Evolutionary conservation across 2,329 filamentous ascomycete species (phyloP), one percentile per base, ranked within the genome.

Genomic region (Phialophora expanda): DNA sequence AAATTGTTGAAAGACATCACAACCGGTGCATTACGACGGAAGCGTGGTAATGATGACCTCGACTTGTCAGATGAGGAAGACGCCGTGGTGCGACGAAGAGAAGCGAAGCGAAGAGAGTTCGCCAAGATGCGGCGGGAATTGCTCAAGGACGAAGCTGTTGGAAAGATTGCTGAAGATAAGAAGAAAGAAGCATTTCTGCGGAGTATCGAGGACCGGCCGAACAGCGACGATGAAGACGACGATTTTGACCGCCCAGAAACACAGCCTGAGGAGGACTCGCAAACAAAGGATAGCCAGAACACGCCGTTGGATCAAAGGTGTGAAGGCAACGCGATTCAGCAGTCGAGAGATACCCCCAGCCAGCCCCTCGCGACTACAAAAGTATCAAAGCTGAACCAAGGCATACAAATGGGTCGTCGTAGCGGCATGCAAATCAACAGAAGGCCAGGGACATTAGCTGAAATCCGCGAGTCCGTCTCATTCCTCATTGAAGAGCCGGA

Each of bases 1-100:
- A 95, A 95, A 80, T 85, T 99, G 59, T 92, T 95, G 83, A 93
- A 91, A 72, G 94, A 98, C 75, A 90, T 99, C 73, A 95, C 92
- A 4, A 96, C 90, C 12, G 95, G 95, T 58, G 90, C 88, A 77
- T 85, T 99, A 57, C 90, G 93, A 11, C 89, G 92, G 68, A 94
- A 96, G 76, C 89, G 91, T 53, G 85, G 83, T 22, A 90, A 89
- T 68, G 85, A 91, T 75, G 90, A 93, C 72, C 89, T 93, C 69
- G 91, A 94, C 72, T 85, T 96, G 24, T 93, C 92, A 4, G 95
- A 98, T 76, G 94, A 92, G 2, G 94, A 97, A 71, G 94, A 97
- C 72, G 92, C 90, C 69, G 87, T 90, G 20, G 91, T 94, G 73
- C 87, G 90, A 32, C 86, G 88, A 53, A 87, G 90, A 54, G 88